Conservation (phyloP, 2,329 filamentous ascomycete species). For the Phoma sp. region DNA sequence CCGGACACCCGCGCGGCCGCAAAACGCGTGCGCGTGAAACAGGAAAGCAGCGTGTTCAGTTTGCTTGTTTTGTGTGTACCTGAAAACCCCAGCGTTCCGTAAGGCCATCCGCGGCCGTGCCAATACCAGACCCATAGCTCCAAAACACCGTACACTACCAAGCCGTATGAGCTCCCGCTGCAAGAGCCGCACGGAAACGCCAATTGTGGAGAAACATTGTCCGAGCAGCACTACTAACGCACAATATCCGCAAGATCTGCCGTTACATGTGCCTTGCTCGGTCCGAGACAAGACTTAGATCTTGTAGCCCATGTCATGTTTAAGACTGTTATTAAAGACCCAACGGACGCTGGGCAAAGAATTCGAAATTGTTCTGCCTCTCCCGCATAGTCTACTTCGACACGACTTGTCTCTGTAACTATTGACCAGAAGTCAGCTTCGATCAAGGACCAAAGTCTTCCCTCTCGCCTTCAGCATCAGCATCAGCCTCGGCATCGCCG, state of each 20-base stretch:
- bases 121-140: slow-evolving; percentile 28
- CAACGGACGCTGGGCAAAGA: not conserved
- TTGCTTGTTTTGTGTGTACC: slow-evolving; percentile 32
- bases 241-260: not conserved
- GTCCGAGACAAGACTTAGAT: not conserved
- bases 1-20: slow-evolving; percentile 23
- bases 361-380: not conserved
- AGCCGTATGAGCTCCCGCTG: slow-evolving; percentile 17
- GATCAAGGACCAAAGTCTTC: slow-evolving; percentile 46
- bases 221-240: not conserved
- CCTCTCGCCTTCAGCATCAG: slow-evolving; percentile 50
- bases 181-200: slow-evolving; percentile 19
- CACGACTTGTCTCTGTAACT: not conserved
- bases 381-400: not conserved
- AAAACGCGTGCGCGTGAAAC: slow-evolving; percentile 11
- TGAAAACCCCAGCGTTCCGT: slow-evolving; percentile 35
- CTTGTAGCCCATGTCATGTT: no score
- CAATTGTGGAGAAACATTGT: slow-evolving; percentile 13
- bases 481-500: slow-evolving; percentile 47
- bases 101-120: slow-evolving; percentile 46
- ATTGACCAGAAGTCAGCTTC: not conserved
- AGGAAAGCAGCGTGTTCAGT: not conserved
- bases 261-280: not conserved
- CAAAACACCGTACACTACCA: slow-evolving; percentile 32
- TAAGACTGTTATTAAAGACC: not conserved